Evolutionary conservation across 1,284 basidiomycete genomes (phyloP), one percentile per base, ranked within the genome.

Genomic region (Rugosomyces carneus): DNA sequence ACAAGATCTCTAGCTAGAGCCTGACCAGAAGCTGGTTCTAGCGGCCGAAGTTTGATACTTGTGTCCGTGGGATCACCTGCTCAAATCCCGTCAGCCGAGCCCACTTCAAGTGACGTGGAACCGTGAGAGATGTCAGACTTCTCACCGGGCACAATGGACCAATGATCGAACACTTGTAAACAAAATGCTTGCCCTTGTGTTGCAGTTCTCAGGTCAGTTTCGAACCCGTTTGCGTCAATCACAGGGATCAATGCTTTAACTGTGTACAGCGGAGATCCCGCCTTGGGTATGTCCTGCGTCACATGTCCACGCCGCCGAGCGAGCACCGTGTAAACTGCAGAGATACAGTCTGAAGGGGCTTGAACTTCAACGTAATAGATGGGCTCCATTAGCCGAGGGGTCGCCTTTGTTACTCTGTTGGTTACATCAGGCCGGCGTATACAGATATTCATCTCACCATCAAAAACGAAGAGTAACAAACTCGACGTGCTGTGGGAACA

Each of bases 351-450:
- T n/a, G 94, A 90, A 0, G 96, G 94, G 7, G 95, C 90, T 67
- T 97, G 93, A 5, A 99, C 93, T 67, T 99, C 96, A 47, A 99
- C 94, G 60, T 90, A 93, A 74, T 96, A 99, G 49, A 99, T 86
- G 1, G 96, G 96, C 65, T 99, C 95, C 83, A 96, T 91, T 51
- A 95, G 67, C 52, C 91, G 80, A 8, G 92, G 92, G 6, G 90
- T 89, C 20, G 92, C 92, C 89, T 93, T 57, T 39, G 26, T n/a
- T 44, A n/a, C 15, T 27, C 23, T n/a, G 45, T 42, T 27, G 50
- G 40, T 46, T 31, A 35, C 16, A 16, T 47, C 50, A 16, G 48
- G 32, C 40, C 24, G 23, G 44, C 34, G 46, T 31, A 42, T 45
- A 27, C 19, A 32, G 40, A 35, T 16, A 16, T 3, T 37, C 2